Evolutionary conservation across 2,329 filamentous ascomycete species (phyloP).

Genomic region (Neocatenulostroma microsporum): DNA sequence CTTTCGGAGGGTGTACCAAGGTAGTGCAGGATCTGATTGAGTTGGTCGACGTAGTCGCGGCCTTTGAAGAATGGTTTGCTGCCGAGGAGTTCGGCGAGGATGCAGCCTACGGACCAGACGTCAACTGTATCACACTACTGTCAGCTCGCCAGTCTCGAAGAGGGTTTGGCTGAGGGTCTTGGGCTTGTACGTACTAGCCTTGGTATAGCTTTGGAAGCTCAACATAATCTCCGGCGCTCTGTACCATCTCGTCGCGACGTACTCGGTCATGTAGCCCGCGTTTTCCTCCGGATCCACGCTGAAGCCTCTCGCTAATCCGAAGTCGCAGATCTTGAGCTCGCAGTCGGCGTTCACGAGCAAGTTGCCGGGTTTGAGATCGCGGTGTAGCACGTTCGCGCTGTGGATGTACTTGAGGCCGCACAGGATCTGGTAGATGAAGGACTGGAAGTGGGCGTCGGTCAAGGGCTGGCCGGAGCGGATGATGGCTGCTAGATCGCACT

Average conservation of each 20-base stretch:
- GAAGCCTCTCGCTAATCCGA: constrained; percentile 92
- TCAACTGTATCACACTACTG: constrained; percentile 60
- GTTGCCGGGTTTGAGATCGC: constrained; percentile 95
- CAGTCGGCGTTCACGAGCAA: constrained; percentile 97
- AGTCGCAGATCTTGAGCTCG: constrained; percentile 98
- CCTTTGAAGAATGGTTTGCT: constrained; percentile 99
- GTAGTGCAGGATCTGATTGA: constrained; percentile 98
- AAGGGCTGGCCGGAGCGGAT: constrained; percentile 94
- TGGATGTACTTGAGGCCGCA: constrained; percentile 99
- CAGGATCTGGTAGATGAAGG: constrained; percentile 99
- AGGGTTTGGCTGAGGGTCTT: no score
- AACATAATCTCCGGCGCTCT: constrained; percentile 98
- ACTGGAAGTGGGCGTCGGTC: constrained; percentile 98
- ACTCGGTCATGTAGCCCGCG: constrained; percentile 99
- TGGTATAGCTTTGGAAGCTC: constrained; percentile 99
- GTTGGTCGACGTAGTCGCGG: constrained; percentile 96
- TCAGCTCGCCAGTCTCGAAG: no score
- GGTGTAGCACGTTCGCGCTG: constrained; percentile 93
- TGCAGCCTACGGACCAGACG: constrained; percentile 98
- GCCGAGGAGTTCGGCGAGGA: constrained; percentile 89
- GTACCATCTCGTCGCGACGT: constrained; percentile 98
- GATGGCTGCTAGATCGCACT: constrained; percentile 95
- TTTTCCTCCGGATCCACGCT: constrained; percentile 97
- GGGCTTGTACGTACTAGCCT: constrained; percentile 94
- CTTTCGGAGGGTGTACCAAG: constrained; percentile 95